These are phyloP conservation scores for Albizia julibrissin DNA, from an alignment of 306 rosid species.

Conservation along the genomic window DNA sequence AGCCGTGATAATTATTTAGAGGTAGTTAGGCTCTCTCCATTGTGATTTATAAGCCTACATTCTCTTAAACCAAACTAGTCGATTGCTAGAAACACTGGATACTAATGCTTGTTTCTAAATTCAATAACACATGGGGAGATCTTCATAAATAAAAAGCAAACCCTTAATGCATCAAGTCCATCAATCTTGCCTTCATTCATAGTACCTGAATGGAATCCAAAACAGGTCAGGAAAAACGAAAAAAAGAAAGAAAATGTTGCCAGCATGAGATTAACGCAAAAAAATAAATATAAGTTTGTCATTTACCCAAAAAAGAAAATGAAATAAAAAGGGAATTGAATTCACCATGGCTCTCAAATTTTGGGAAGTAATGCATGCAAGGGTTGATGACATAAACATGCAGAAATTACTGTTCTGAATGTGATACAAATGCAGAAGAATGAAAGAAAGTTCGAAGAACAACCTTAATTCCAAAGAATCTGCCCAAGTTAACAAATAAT, in stretches of 20 bases:
- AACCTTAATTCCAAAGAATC: too few species aligned
- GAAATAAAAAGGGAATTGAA: background rate
- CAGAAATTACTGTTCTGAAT: conserved; percentile 23
- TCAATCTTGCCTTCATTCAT: conserved; percentile 54
- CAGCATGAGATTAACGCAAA: too few species aligned
- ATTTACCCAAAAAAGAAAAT: background rate
- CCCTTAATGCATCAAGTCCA: conserved; percentile 64
- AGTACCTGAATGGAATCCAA: conserved; percentile 22
- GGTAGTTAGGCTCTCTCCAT: too few species aligned
- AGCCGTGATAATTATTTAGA: too few species aligned
- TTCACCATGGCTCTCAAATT: background rate
- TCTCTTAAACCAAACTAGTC: too few species aligned
- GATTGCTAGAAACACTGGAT: too few species aligned
- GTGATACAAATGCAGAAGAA: background rate
- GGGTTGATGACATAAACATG: conserved; percentile 17
- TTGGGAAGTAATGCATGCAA: conserved; percentile 23
- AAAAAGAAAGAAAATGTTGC: too few species aligned
- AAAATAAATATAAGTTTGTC: too few species aligned
- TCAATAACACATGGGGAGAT: conserved; percentile 38
- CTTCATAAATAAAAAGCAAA: conserved; percentile 66
- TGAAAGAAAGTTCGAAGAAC: too few species aligned
- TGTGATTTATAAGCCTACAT: too few species aligned
- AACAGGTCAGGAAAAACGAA: too few species aligned
- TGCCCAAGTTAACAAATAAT: too few species aligned
- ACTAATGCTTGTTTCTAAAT: conserved; percentile 35